phyloP scores from a whole-genome alignment of 768 basidiomycete species.

The Clitopilus hobsonii region DNA sequence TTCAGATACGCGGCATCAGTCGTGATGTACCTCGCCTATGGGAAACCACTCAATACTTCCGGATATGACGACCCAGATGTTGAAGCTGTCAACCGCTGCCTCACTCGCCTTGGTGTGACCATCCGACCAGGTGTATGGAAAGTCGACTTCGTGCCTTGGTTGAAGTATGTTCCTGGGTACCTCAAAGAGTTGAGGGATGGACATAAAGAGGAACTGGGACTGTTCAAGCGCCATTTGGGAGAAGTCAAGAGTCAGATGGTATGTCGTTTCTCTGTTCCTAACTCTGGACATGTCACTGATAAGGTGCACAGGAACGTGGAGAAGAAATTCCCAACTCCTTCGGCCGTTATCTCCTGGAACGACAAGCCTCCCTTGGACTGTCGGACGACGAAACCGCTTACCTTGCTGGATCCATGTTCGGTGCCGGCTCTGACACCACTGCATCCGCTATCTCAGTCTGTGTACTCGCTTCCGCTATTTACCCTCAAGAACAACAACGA shows the following conservation, averaged over 20 bases:
- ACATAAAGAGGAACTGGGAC: conserved; percentile 47
- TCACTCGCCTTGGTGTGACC: conserved; percentile 39
- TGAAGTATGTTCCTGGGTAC: conserved; percentile 56
- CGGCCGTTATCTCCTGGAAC: conserved; percentile 53
- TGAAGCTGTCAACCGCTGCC: conserved; percentile 38
- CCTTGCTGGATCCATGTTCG: conserved; percentile 60
- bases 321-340: conserved; percentile 43
- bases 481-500: conserved; percentile 43
- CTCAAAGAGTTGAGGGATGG: conserved; percentile 50
- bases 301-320: conserved; percentile 19
- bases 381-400: conserved; percentile 57
- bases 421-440: conserved; percentile 64
- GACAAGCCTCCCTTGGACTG: conserved; percentile 47
- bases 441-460: conserved; percentile 52
- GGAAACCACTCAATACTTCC: conserved; percentile 27
- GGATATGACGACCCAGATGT: conserved; percentile 43
- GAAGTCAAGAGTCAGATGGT: conserved; percentile 45
- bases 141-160: conserved; percentile 39
- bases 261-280: conserved; percentile 3
- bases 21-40: conserved; percentile 48
- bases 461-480: conserved; percentile 54
- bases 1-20: conserved; percentile 47
- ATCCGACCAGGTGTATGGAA: conserved; percentile 41
- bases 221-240: conserved; percentile 50
- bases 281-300: background rate